Percentiles rank a stretch among this genome's conserved stretches.
Evolutionary conservation across 257 asterid species (phyloP).

Genomic region (Cynanchum wilfordii): DNA sequence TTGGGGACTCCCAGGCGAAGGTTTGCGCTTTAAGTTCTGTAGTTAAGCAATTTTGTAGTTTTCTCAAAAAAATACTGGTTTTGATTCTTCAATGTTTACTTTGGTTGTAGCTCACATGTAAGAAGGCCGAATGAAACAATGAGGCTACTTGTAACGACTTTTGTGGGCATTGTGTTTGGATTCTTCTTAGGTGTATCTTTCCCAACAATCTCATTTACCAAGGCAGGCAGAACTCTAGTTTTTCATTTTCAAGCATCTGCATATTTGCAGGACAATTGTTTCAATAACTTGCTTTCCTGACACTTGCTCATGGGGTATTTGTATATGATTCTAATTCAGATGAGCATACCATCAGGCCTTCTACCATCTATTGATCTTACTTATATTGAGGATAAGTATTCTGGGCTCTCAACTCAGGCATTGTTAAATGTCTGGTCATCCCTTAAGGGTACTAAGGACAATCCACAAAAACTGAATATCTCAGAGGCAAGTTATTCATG

Average conservation of each 20-base stretch:
- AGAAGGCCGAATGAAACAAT: conserved; percentile 69
- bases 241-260: background rate
- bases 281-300: conserved; percentile 3
- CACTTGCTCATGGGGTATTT: conserved; percentile 8
- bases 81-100: conserved; percentile 16
- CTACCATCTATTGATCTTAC: conserved; percentile 60
- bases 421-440: conserved; percentile 72
- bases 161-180: conserved; percentile 69
- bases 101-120: conserved; percentile 36
- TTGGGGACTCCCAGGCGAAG: conserved; percentile 34
- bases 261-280: background rate
- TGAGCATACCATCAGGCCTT: conserved; percentile 44
- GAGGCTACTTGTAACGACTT: conserved; percentile 68
- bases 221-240: conserved; percentile 42
- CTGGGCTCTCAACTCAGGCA: conserved; percentile 82
- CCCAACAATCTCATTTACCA: conserved; percentile 58
- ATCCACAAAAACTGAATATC: conserved; percentile 31
- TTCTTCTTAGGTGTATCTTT: conserved; percentile 86
- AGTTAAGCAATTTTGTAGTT: background rate
- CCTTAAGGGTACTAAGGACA: conserved; percentile 47
- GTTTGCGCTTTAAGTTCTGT: conserved; percentile 15
- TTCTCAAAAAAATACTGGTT: background rate
- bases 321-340: conserved; percentile 36
- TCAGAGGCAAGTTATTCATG: conserved; percentile 40
- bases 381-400: conserved; percentile 65